These are phyloP conservation scores for Pleochaeta shiraiana DNA, from an alignment of 2,329 filamentous ascomycete genomes.

Conservation along the genomic window DNA sequence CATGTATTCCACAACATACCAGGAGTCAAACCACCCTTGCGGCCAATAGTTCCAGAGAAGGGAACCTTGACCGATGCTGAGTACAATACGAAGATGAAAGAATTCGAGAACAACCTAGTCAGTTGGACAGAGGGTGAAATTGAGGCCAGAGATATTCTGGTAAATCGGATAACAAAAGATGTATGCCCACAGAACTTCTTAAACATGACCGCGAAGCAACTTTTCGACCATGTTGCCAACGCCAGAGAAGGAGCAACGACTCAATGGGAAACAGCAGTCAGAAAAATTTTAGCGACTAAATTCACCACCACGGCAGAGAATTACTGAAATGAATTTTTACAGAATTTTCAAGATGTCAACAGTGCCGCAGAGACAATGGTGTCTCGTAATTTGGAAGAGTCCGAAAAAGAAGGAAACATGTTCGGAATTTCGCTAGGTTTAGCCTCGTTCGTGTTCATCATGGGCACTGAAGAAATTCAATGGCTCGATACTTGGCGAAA, in stretches of 20 bases:
- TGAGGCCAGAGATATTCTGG: not conserved
- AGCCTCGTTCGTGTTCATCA: not conserved
- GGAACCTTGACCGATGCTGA: not conserved
- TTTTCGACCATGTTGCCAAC: not conserved
- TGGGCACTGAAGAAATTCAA: not conserved
- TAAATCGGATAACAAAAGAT: not conserved
- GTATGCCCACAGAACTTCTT: not conserved
- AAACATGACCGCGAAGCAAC: not conserved
- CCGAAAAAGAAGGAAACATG: not conserved
- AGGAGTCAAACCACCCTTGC: not conserved
- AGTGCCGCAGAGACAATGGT: not conserved
- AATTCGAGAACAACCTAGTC: not conserved
- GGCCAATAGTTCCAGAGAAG: not conserved
- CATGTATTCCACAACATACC: not conserved
- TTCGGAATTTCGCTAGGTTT: not conserved
- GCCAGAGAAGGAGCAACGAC: not conserved
- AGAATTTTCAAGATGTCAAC: not conserved
- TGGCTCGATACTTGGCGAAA: not conserved
- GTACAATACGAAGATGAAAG: not conserved
- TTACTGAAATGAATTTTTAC: not conserved
- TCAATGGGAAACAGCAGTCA: not conserved
- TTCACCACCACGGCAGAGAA: not conserved
- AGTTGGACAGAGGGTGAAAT: not conserved
- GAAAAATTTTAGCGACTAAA: not conserved
- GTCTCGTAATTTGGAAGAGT: not conserved